phyloP scores from a whole-genome alignment of 495 filamentous ascomycete genomes.

The Neurospora intermedia region DNA sequence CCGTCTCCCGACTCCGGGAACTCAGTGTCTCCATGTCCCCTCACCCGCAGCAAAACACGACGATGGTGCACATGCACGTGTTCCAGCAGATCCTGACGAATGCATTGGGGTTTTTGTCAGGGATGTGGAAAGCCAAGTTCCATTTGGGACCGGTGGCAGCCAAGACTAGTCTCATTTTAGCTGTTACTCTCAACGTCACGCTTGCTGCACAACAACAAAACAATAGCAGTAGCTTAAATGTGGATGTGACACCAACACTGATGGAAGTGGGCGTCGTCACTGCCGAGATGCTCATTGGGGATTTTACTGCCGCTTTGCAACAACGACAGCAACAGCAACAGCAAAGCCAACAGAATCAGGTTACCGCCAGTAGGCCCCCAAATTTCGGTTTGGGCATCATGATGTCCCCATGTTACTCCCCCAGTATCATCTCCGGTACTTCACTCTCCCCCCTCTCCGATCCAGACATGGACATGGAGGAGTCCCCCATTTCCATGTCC shows the following conservation, averaged over 20 bases:
- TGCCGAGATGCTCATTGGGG: neutral
- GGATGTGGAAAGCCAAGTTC: slow-evolving; percentile 3
- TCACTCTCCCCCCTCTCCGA: neutral
- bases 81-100: slow-evolving; percentile 7
- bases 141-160: slow-evolving; percentile 9
- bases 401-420: too few species aligned
- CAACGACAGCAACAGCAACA: too few species aligned
- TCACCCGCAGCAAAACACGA: slow-evolving; percentile 3
- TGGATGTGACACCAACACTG: neutral
- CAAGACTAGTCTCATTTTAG: slow-evolving; percentile 3
- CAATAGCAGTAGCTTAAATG: neutral
- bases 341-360: too few species aligned
- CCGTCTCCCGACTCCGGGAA: slow-evolving; percentile 2
- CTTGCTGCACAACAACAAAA: neutral
- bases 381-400: too few species aligned
- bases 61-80: neutral
- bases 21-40: neutral
- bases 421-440: too few species aligned
- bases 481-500: too few species aligned
- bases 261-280: slow-evolving; percentile 1
- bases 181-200: slow-evolving; percentile 2
- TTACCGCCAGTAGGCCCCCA: too few species aligned
- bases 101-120: neutral
- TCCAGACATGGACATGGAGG: neutral
- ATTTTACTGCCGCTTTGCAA: too few species aligned